Conservation (phyloP, 2,329 filamentous ascomycete species). For the Botrytis cinerea region DNA sequence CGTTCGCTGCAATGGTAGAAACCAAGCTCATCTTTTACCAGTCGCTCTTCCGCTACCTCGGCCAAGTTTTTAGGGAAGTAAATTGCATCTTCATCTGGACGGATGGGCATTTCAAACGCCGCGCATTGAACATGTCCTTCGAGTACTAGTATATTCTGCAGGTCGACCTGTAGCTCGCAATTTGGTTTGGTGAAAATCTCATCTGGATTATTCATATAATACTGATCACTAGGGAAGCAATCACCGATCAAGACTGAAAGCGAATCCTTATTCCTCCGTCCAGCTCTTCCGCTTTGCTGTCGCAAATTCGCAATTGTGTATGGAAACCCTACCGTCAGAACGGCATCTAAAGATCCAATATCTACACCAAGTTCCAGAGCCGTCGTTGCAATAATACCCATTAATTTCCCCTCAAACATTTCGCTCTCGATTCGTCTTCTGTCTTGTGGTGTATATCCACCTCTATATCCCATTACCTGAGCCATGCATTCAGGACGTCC, state of each 20-base stretch:
- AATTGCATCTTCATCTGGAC: conserved; percentile 68
- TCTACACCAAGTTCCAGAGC: conserved; percentile 93
- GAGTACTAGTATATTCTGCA: conserved; percentile 86
- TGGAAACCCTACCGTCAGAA: conserved; percentile 91
- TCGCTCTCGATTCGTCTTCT: conserved; percentile 84
- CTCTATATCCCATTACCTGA: conserved; percentile 92
- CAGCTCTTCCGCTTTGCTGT: conserved; percentile 92
- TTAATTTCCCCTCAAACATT: conserved; percentile 94
- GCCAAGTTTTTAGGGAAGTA: conserved; percentile 80
- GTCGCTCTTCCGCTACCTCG: conserved; percentile 70
- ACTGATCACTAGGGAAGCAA: conserved; percentile 85
- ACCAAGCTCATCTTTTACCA: conserved; percentile 72
- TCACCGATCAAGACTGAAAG: conserved; percentile 88
- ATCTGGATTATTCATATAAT: conserved; percentile 95
- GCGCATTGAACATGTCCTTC: conserved; percentile 97
- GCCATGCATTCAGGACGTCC: conserved; percentile 74
- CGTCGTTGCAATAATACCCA: conserved; percentile 91
- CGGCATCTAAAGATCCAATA: conserved; percentile 90
- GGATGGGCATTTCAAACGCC: conserved; percentile 90
- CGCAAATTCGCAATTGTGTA: conserved; percentile 93
- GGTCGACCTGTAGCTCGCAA: conserved; percentile 82
- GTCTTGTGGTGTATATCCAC: conserved; percentile 92
- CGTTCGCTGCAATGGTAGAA: conserved; percentile 90
- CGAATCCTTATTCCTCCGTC: conserved; percentile 89
- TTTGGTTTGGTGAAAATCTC: conserved; percentile 93